A percentile compares a stretch with the other conserved stretches of the same genome.
phyloP scores from a whole-genome alignment of 805 yeast species.

The Hanseniaspora lindneri region DNA sequence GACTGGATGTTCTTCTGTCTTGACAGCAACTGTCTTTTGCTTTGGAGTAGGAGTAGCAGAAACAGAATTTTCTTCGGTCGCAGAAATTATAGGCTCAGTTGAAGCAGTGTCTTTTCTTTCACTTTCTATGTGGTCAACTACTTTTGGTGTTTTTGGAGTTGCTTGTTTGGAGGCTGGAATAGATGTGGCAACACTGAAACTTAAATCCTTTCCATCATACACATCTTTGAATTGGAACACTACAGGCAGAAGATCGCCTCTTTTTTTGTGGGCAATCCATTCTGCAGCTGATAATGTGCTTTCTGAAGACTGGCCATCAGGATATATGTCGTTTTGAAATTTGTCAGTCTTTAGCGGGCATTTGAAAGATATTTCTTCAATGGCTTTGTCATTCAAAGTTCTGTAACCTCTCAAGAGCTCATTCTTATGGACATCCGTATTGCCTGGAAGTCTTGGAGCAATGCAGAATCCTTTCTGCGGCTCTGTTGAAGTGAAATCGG shows the following conservation, averaged over 20 bases:
- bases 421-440: slow-evolving; percentile 66
- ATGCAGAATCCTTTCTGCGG: slow-evolving; percentile 95
- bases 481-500: slow-evolving; percentile 80
- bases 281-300: slow-evolving; percentile 73
- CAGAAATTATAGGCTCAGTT: background rate
- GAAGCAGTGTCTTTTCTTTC: background rate
- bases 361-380: slow-evolving; percentile 85
- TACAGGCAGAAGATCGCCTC: slow-evolving; percentile 72
- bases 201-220: slow-evolving; percentile 62
- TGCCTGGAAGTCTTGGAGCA: slow-evolving; percentile 55
- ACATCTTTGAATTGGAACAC: slow-evolving; percentile 62
- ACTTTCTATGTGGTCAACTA: slow-evolving; percentile 14
- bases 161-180: slow-evolving; percentile 24
- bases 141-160: slow-evolving; percentile 31
- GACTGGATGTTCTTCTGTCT: slow-evolving; percentile 1
- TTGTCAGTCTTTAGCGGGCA: slow-evolving; percentile 91
- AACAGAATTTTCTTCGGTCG: slow-evolving; percentile 17
- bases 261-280: slow-evolving; percentile 38
- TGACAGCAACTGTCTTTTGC: slow-evolving; percentile 16
- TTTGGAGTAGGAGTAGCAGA: slow-evolving; percentile 21
- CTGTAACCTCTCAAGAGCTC: slow-evolving; percentile 76
- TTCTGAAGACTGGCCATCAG: slow-evolving; percentile 71
- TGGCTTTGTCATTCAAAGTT: slow-evolving; percentile 68
- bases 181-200: slow-evolving; percentile 33
- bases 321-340: slow-evolving; percentile 86